These are phyloP conservation scores for Narthecium ossifragum DNA, from an alignment of 106 monocot genomes.

Conservation along the genomic window DNA sequence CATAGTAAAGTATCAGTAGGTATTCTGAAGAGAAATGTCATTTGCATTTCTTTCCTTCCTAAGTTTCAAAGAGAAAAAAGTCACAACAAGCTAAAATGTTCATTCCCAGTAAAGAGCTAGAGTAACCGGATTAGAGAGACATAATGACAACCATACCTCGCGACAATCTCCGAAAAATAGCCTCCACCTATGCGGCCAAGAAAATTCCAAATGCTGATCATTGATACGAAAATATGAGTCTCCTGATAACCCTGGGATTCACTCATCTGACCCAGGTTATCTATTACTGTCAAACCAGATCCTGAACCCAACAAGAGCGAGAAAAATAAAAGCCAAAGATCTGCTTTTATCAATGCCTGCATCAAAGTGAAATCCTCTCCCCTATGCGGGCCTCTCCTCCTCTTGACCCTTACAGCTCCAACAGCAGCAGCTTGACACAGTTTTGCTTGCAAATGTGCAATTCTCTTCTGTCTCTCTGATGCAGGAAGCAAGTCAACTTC, in stretches of 20 bases:
- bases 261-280: slow-evolving; percentile 87
- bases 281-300: slow-evolving; percentile 83
- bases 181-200: slow-evolving; percentile 83
- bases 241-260: slow-evolving; percentile 70
- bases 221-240: slow-evolving; percentile 69
- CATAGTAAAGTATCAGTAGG: too few relatives aligned
- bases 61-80: too few relatives aligned
- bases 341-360: slow-evolving; percentile 85
- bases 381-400: slow-evolving; percentile 65
- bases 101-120: too few relatives aligned
- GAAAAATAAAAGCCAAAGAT: slow-evolving; percentile 81
- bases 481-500: slow-evolving; percentile 81
- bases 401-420: slow-evolving; percentile 85
- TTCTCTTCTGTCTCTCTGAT: slow-evolving; percentile 66
- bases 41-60: too few relatives aligned
- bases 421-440: slow-evolving; percentile 80
- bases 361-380: slow-evolving; percentile 84
- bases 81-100: too few relatives aligned
- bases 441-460: slow-evolving; percentile 64
- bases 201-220: slow-evolving; percentile 95
- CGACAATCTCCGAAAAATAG: slow-evolving; percentile 68
- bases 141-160: slow-evolving; percentile 40
- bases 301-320: slow-evolving; percentile 81
- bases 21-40: too few relatives aligned
- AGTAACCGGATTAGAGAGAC: too few relatives aligned